phyloP scores from a whole-genome alignment of 1,139 yeast species.

The Candida anutae region DNA sequence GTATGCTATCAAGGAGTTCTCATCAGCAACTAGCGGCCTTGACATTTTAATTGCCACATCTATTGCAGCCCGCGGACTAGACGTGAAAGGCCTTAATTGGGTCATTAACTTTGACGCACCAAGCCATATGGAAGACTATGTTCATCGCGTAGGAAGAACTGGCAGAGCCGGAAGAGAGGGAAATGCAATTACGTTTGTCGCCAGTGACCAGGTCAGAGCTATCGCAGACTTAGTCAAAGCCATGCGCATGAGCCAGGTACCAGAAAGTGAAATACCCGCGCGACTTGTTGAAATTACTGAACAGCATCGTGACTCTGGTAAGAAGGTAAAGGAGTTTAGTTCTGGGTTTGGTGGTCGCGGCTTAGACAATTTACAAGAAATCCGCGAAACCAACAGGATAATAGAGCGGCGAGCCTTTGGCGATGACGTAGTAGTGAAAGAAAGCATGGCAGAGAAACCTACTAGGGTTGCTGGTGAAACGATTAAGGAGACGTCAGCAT shows the following conservation, averaged over 20 bases:
- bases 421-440: constrained; percentile 8
- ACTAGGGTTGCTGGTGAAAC: not conserved
- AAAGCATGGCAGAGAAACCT: constrained; percentile 1
- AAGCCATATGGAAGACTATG: constrained; percentile 89
- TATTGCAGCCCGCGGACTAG: constrained; percentile 90
- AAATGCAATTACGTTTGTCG: constrained; percentile 67
- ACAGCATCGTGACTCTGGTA: constrained; percentile 59
- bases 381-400: constrained; percentile 50
- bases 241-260: constrained; percentile 45
- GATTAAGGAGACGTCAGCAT: constrained; percentile 5
- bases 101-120: constrained; percentile 90
- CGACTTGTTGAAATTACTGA: constrained; percentile 47
- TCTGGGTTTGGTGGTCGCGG: constrained; percentile 95
- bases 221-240: constrained; percentile 72
- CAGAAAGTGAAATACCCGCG: constrained; percentile 36
- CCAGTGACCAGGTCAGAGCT: constrained; percentile 56
- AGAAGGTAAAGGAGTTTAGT: constrained; percentile 47
- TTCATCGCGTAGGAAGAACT: constrained; percentile 93
- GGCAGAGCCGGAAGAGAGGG: constrained; percentile 88
- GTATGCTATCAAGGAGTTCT: constrained; percentile 65
- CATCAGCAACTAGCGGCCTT: constrained; percentile 41
- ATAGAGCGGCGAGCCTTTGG: constrained; percentile 38
- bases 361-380: constrained; percentile 67
- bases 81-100: constrained; percentile 71
- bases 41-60: constrained; percentile 81